A percentile compares a stretch with the other conserved stretches of the same genome.
These are phyloP conservation scores for Cercophora scortea DNA, from an alignment of 495 filamentous ascomycete genomes.

Conservation along the genomic window DNA sequence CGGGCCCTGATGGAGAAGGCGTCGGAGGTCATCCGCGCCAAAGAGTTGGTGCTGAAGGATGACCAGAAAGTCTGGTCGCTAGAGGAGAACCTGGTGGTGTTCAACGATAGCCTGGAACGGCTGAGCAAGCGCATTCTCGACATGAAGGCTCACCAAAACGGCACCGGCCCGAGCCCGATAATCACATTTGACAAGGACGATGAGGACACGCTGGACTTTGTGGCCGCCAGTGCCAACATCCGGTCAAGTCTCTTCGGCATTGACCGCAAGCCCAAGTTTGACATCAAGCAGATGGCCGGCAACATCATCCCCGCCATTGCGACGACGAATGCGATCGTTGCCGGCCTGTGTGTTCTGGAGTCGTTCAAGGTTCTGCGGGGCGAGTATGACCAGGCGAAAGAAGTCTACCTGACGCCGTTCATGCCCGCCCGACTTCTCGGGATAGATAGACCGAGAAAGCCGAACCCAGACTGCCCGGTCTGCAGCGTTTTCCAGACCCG, in stretches of 20 bases:
- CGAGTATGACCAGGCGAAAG: constrained; percentile 56
- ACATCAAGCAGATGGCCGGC: constrained; percentile 98
- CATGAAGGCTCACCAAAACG: constrained; percentile 41
- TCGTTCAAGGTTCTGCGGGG: constrained; percentile 82
- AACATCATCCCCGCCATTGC: constrained; percentile 99
- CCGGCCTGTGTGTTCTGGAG: constrained; percentile 86
- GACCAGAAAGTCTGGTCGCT: constrained; percentile 75
- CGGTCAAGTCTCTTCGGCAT: constrained; percentile 81
- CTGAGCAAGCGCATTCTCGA: constrained; percentile 65
- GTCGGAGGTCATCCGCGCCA: constrained; percentile 41
- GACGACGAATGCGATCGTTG: constrained; percentile 95
- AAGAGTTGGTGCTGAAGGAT: constrained; percentile 48
- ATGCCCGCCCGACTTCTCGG: constrained; percentile 66
- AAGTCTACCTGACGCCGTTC: constrained; percentile 77
- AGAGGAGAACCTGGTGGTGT: constrained; percentile 77
- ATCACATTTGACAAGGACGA: constrained; percentile 97
- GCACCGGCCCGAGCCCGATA: constrained; percentile 47
- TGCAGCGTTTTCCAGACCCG: constrained; percentile 67
- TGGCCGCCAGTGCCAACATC: constrained; percentile 82
- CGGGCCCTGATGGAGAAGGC: constrained; percentile 32
- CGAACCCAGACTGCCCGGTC: constrained; percentile 72
- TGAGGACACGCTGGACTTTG: constrained; percentile 90
- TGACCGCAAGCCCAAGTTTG: constrained; percentile 81
- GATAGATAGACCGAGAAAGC: constrained; percentile 61
- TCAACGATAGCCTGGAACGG: constrained; percentile 73